Evolutionary conservation across 2,329 filamentous ascomycete species (phyloP).

Genomic region (Polychaeton citri): DNA sequence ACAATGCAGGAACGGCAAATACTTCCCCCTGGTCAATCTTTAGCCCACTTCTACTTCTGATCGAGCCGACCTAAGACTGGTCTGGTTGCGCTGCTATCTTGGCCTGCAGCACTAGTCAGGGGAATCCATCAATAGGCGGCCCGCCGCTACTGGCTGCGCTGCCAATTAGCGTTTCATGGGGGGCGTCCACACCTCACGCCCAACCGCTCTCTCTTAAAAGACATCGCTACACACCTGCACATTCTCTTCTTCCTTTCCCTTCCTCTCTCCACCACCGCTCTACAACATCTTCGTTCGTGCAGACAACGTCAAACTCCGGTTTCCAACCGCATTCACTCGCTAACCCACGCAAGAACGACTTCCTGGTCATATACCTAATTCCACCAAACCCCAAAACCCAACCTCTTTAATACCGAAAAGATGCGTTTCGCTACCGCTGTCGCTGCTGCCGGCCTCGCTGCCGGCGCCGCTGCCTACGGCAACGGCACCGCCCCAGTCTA

Average conservation of each 20-base stretch:
- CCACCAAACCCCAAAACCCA: neutral
- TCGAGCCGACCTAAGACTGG: neutral
- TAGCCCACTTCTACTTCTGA: no score
- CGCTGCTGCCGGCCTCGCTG: constrained; percentile 1
- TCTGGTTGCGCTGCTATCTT: neutral
- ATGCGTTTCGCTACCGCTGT: constrained; percentile 1
- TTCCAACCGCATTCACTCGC: neutral
- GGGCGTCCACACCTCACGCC: neutral
- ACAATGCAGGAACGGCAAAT: neutral
- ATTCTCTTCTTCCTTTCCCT: neutral
- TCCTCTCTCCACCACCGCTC: neutral
- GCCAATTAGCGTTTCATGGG: neutral
- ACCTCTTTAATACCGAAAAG: neutral
- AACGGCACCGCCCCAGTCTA: constrained; percentile 1
- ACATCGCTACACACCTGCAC: neutral
- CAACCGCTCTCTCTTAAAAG: no score
- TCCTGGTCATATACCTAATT: neutral
- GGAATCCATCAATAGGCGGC: neutral
- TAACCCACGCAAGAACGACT: neutral
- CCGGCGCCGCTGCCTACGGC: constrained; percentile 5
- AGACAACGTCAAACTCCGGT: neutral
- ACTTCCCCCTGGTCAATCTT: neutral
- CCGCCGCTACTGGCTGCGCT: neutral
- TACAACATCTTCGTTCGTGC: neutral
- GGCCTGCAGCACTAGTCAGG: neutral